Evolutionary conservation across 202 grass and related monocot species (phyloP), one percentile per base, ranked within the genome.

Genomic region (Panicum hallii): DNA sequence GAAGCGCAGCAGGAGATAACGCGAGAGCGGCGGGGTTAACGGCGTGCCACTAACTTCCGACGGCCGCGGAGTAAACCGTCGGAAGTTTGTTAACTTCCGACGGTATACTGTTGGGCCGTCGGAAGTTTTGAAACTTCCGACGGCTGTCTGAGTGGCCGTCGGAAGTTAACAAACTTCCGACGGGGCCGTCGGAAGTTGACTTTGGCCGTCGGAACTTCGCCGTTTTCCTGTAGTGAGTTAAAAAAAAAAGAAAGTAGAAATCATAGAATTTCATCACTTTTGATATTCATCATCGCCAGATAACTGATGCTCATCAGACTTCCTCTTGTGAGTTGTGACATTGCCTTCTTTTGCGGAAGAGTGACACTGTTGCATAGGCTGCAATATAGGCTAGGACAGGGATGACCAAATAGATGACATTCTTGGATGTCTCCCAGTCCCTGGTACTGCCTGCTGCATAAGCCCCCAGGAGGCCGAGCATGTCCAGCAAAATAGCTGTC

Each of bases 401-500:
- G 60, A 86, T 54, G 17, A 86, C 60, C 16, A 86, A 38, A 32
- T 52, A 61, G 19, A 86, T 57, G 54, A 86, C 77, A 9, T 66
- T 74, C 68, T 11, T 57, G 17, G 84, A 86, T 0, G 77, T 86
- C 6, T 17, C 1, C 77, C 77, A 74, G 12, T 81, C 50, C 50
- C 78, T 87, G 19, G 61, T 17, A 20, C 78, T 68, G 13, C 85
- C 85, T 19, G 85, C 85, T 14, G 85, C 78, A 46, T 87, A 87
- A 43, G 85, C 85, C 41, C 40, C 49, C 17, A 87, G 69, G 62
- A 87, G 85, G 28, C 70, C 85, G 1, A 87, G 70, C 85, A 87
- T 74, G 26, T 75, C 85, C 13, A 87, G 50, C 70, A 75, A 26
- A 6, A 87, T 87, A 63, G 84, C 84, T 5, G 61, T 67, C 0